A percentile compares a stretch with the other conserved stretches of the same genome.
These are phyloP conservation scores for Schrenkiella parvula DNA, from an alignment of 345 rosid genomes.

Conservation along the genomic window DNA sequence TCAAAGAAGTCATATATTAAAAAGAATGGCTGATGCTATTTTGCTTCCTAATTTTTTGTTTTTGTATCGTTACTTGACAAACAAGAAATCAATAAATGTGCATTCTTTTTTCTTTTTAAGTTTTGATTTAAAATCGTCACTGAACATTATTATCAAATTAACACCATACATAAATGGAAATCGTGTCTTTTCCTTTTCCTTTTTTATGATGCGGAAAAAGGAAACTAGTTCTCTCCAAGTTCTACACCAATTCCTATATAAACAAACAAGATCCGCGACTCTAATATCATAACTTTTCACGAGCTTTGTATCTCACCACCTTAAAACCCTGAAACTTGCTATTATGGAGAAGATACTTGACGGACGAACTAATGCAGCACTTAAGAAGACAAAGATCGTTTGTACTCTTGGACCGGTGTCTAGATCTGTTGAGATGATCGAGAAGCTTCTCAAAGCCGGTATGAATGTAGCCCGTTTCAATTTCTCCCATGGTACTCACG, in stretches of 20 bases:
- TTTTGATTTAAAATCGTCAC: neutral
- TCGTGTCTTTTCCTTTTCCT: neutral
- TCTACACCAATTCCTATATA: slow-evolving; percentile 17
- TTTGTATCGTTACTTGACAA: neutral
- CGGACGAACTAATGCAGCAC: slow-evolving; percentile 14
- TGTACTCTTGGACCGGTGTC: slow-evolving; percentile 97
- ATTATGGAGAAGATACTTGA: slow-evolving; percentile 26
- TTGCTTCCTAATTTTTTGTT: neutral
- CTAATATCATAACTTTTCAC: slow-evolving; percentile 7
- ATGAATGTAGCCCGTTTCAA: slow-evolving; percentile 70
- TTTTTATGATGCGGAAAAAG: neutral
- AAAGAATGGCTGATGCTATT: neutral
- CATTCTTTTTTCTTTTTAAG: neutral
- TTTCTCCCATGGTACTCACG: slow-evolving; percentile 43
- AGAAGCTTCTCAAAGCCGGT: slow-evolving; percentile 58
- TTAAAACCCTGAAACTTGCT: neutral
- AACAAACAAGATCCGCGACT: neutral
- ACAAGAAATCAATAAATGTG: neutral
- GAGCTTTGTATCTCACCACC: neutral
- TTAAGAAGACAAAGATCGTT: slow-evolving; percentile 84
- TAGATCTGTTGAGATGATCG: slow-evolving; percentile 64
- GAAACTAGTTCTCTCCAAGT: slow-evolving; percentile 1
- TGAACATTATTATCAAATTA: neutral
- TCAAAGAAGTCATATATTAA: neutral
- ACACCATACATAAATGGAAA: neutral